phyloP scores from a whole-genome alignment of 2,329 filamentous ascomycete genomes.

The Ophiocordyceps australis region DNA sequence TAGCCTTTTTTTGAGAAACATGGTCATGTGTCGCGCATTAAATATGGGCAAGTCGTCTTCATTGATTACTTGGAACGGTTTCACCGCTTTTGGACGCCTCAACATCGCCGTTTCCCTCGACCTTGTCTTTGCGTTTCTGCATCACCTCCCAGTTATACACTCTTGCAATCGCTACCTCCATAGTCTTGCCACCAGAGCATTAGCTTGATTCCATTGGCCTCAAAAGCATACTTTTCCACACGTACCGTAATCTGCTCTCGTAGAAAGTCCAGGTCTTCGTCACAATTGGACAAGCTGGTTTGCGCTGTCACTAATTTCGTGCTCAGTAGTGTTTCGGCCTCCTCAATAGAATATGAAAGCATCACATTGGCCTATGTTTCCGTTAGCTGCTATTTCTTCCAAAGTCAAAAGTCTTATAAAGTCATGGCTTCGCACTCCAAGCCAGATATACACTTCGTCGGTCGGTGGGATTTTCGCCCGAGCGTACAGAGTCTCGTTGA shows the following conservation, averaged over 20 bases:
- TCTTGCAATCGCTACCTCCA: constrained; percentile 88
- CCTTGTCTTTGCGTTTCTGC: constrained; percentile 86
- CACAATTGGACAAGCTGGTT: constrained; percentile 66
- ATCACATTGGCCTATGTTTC: constrained; percentile 71
- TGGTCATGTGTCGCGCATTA: no score
- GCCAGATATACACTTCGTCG: constrained; percentile 90
- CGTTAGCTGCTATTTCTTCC: constrained; percentile 1
- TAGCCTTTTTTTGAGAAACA: no score
- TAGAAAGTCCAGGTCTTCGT: constrained; percentile 91
- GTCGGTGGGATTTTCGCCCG: constrained; percentile 69
- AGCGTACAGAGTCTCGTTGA: constrained; percentile 90
- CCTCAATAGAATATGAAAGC: constrained; percentile 81
- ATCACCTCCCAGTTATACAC: constrained; percentile 99
- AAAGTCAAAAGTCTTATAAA: not conserved
- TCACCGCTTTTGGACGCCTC: constrained; percentile 19
- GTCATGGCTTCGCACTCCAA: constrained; percentile 48
- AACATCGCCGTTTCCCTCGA: no score
- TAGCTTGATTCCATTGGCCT: constrained; percentile 2
- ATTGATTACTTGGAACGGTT: not conserved
- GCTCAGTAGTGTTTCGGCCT: constrained; percentile 63
- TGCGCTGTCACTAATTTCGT: constrained; percentile 68
- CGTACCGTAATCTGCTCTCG: constrained; percentile 88
- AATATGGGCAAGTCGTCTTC: no score
- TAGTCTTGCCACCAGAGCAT: constrained; percentile 43
- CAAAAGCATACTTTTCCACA: constrained; percentile 3